Conservation (phyloP, 108 stramenopile species). For the Nannochloropsis oceanica region DNA sequence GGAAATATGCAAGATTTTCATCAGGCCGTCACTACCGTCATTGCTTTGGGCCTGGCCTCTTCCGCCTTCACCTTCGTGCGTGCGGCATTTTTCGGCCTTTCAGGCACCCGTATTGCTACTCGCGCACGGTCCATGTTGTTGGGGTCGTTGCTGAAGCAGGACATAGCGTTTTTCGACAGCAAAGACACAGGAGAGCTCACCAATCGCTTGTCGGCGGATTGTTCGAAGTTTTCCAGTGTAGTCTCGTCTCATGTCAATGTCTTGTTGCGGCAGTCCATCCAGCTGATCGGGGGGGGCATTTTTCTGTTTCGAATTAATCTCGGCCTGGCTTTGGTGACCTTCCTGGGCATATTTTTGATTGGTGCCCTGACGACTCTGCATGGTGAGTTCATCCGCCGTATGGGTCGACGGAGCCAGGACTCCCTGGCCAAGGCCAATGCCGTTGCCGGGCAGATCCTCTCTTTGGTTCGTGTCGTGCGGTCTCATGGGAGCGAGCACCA, state of each 20-base stretch:
- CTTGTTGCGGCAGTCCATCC: not conserved
- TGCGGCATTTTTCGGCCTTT: slow-evolving; percentile 16
- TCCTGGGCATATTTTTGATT: not conserved
- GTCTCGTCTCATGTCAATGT: not conserved
- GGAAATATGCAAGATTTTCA: not conserved
- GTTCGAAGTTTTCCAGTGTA: not conserved
- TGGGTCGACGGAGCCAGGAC: not conserved
- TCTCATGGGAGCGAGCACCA: slow-evolving; percentile 15
- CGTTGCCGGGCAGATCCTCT: slow-evolving; percentile 22
- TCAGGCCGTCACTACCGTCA: slow-evolving; percentile 6
- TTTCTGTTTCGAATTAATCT: not conserved
- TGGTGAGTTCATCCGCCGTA: not conserved
- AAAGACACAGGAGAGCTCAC: not conserved
- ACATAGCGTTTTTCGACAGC: slow-evolving; percentile 3
- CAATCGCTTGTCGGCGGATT: not conserved
- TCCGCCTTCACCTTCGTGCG: slow-evolving; percentile 12
- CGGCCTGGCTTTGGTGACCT: not conserved
- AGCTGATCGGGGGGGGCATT: not conserved
- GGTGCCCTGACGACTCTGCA: not conserved
- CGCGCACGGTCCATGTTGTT: slow-evolving; percentile 3
- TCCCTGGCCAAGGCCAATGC: not conserved
- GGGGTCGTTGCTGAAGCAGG: slow-evolving; percentile 14
- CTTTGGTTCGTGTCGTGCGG: slow-evolving; percentile 16
- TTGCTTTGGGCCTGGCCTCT: slow-evolving; percentile 7
- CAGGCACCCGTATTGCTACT: slow-evolving; percentile 13